Evolutionary conservation across 805 yeast species (phyloP).

Genomic region (Saccharomycopsis sp.): DNA sequence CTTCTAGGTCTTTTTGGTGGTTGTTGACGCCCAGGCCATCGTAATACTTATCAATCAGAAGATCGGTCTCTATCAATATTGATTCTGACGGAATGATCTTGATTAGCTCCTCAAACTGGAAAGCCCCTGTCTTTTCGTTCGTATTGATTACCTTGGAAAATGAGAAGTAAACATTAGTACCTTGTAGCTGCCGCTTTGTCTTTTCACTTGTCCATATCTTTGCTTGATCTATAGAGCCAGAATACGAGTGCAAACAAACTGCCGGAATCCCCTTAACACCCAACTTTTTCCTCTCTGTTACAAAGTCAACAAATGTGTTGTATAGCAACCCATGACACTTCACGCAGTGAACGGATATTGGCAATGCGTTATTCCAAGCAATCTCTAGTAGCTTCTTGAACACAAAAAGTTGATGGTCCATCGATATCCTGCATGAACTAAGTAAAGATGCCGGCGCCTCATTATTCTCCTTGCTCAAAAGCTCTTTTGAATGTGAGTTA

Average conservation of each 20-base stretch:
- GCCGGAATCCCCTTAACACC: conserved; percentile 26
- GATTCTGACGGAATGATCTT: conserved; percentile 29
- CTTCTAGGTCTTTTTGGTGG: conserved; percentile 1
- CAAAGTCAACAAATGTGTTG: conserved; percentile 31
- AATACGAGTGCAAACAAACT: conserved; percentile 66
- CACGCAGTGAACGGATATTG: conserved; percentile 79
- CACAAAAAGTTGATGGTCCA: conserved; percentile 57
- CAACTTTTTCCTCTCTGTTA: conserved; percentile 6
- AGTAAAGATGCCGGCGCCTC: conserved; percentile 21
- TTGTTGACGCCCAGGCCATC: neutral
- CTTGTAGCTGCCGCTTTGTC: conserved; percentile 20
- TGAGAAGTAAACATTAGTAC: conserved; percentile 37
- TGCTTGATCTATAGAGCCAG: conserved; percentile 72
- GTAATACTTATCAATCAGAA: conserved; percentile 24
- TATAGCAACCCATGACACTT: conserved; percentile 59
- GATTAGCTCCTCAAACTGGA: conserved; percentile 26
- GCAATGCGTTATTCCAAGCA: conserved; percentile 40
- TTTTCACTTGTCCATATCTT: conserved; percentile 34
- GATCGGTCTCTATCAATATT: conserved; percentile 48
- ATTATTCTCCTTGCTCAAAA: neutral
- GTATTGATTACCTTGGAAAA: conserved; percentile 38
- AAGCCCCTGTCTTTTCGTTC: neutral
- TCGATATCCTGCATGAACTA: conserved; percentile 42
- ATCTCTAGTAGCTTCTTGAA: conserved; percentile 42
- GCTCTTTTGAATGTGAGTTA: conserved; percentile 20